phyloP scores from a whole-genome alignment of 1,139 yeast species.

The Suhomyces panamericanus region DNA sequence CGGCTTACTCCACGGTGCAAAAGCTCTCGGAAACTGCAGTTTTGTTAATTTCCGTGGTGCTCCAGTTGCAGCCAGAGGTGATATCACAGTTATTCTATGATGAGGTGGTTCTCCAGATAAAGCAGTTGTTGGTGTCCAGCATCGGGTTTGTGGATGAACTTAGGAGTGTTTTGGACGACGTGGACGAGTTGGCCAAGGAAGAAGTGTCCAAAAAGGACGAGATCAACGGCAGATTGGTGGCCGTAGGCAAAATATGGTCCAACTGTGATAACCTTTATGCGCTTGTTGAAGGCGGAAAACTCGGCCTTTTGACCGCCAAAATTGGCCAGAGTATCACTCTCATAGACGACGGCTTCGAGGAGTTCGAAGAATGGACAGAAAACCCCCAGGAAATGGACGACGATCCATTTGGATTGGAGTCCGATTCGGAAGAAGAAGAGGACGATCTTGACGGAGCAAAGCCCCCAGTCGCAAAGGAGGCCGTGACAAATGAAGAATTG shows the following conservation, averaged over 20 bases:
- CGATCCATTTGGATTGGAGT: conserved; percentile 45
- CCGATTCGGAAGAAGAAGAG: conserved; percentile 28
- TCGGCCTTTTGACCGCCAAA: conserved; percentile 49
- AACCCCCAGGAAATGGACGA: conserved; percentile 51
- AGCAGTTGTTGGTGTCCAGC: conserved; percentile 30
- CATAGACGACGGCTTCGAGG: conserved; percentile 63
- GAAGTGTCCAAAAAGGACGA: conserved; percentile 24
- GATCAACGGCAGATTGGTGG: conserved; percentile 42
- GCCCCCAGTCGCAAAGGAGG: conserved; percentile 27
- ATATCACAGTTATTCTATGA: conserved; percentile 44
- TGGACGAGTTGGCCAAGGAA: conserved; percentile 14
- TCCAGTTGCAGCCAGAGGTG: conserved; percentile 28
- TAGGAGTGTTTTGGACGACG: conserved; percentile 25
- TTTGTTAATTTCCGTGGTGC: conserved; percentile 46
- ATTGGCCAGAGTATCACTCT: conserved; percentile 48
- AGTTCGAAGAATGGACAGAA: conserved; percentile 65
- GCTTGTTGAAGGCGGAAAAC: conserved; percentile 47
- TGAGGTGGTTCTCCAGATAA: conserved; percentile 35
- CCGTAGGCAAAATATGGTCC: conserved; percentile 68
- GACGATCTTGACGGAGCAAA: conserved; percentile 20
- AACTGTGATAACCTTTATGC: conserved; percentile 48
- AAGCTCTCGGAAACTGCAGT: conserved; percentile 48
- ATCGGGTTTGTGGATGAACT: conserved; percentile 30
- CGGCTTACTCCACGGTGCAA: conserved; percentile 56
- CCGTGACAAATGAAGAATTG: conserved; percentile 26